Evolutionary conservation across 495 filamentous ascomycete genomes (phyloP).

Genomic region (Lasiosphaeria ovina): DNA sequence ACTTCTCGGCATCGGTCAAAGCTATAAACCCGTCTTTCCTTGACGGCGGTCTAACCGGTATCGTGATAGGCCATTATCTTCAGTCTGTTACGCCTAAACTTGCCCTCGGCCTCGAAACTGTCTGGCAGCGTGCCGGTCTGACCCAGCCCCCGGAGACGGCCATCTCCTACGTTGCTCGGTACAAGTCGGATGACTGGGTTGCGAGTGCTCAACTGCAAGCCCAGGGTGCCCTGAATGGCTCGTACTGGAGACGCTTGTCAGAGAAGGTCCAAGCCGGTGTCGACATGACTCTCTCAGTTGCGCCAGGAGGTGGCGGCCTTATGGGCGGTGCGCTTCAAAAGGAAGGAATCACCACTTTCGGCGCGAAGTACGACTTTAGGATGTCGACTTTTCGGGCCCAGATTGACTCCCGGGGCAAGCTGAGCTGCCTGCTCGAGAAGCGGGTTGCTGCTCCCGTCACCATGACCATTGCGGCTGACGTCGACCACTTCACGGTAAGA

Average conservation of each 20-base stretch:
- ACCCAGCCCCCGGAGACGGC: conserved; percentile 78
- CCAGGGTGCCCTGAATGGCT: conserved; percentile 83
- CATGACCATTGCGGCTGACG: conserved; percentile 93
- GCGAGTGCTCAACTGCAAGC: conserved; percentile 78
- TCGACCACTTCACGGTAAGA: conserved; percentile 93
- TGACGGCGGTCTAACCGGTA: conserved; percentile 88
- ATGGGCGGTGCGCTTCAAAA: conserved; percentile 73
- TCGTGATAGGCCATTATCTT: conserved; percentile 91
- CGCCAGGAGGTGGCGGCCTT: conserved; percentile 57
- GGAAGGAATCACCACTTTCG: conserved; percentile 86
- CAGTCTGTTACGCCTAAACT: conserved; percentile 88
- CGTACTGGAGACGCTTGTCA: conserved; percentile 92
- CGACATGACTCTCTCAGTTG: conserved; percentile 85
- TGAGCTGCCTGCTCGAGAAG: conserved; percentile 93
- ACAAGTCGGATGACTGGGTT: conserved; percentile 88
- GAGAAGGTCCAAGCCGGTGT: conserved; percentile 95
- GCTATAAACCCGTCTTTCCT: conserved; percentile 89
- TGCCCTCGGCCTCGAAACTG: conserved; percentile 83
- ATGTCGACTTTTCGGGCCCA: conserved; percentile 92
- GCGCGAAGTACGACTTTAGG: conserved; percentile 97
- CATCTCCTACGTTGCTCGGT: conserved; percentile 83
- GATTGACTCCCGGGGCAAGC: conserved; percentile 89
- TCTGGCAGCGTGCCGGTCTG: conserved; percentile 84
- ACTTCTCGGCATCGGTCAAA: conserved; percentile 90
- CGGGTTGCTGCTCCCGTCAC: conserved; percentile 83